Base-by-base conservation (phyloP, 768 basidiomycete species). In the Filobasidium wieringae region DNA sequence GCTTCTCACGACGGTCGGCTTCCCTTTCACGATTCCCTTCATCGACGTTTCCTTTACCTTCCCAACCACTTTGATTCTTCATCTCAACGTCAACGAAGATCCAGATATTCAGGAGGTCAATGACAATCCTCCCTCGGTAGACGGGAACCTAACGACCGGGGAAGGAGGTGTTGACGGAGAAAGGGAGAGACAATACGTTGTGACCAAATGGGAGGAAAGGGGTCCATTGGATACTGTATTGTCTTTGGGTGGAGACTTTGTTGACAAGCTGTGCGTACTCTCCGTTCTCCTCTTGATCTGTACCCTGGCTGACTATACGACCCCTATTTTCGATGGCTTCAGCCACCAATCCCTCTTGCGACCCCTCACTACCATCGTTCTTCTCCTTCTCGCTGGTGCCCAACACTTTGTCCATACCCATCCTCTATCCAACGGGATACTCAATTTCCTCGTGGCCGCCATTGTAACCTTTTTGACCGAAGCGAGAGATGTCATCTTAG, bases 151-250 rank as follows among this genome's bases (percentile, higher is more conserved):
- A 51, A 57, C 12, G 43, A 43, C 7, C 15, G 19, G 7, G 58
- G 58, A 53, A 22, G n/a, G 43, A 0, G 34, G 33, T 32, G 22
- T 53, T 32, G 58, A 53, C 22, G 58, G 58, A 4, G 52, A 59
- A n/a, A 54, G 26, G 52, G 27, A 37, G 37, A 47, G 37, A 22
- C 47, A 34, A 33, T 36, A 47, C 26, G 26, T 41, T 7, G 27
- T 61, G 6, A 61, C 55, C 26, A 61, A 61, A 51, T 57, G 55
- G 60, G 60, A 61, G 26, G 60, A 61, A n/a, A 57, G 31, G 41
- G 51, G 51, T 3, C 31, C 51, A 1, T 53, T 57, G 55, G 55
- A 57, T 57, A 22, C 49, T 6, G 17, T 61, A 14, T 12, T 61
- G 11, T 32, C 30, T n/a, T 24, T 50, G 29, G 39, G 30, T 30